Evolutionary conservation across 306 rosid species (phyloP), one percentile per base, ranked within the genome.

Genomic region (Carpinus fangiana): DNA sequence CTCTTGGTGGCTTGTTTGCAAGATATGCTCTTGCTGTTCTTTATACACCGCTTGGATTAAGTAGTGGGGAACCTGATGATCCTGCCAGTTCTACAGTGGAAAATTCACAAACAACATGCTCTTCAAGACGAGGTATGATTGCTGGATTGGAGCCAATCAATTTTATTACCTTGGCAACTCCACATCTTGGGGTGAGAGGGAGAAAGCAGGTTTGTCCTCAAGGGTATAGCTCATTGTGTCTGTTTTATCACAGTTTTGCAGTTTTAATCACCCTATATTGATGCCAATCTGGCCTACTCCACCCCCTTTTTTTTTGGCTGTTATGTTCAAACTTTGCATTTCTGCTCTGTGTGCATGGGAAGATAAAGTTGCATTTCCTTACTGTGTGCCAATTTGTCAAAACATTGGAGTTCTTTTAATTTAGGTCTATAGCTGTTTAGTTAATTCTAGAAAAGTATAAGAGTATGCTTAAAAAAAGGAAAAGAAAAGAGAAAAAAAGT

Each of bases 141-240:
- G 96, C 98, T 60, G 93, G 98, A 66, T 80, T 95, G 78, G 98
- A 92, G 89, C 96, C 98, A 74, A 77, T 90, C 84, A 95, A 83
- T 89, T 95, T 95, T 84, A 87, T 95, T 72, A 91, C 98, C 82
- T 85, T 95, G 86, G 98, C 98, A 67, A 90, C 96, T 80, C 98
- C 98, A 45, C 98, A 95, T 86, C 97, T 95, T 57, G 98, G 98
- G 18, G 97, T 92, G 76, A 90, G 96, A 87, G 98, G 98, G 57
- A 95, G 81, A 88, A 88, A 79, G 8, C 98, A 95, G 98, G 98
- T 95, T 31, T 74, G 89, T 92, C 43, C 56, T 48, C 47, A 59
- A 79, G 67, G 73, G 81, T 81, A 61, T 75, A 36, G 46, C 60
- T 64, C 78, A 38, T 79, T 70, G 73, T n/a, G 71, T 68, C 61